A percentile compares a stretch with the other conserved stretches of the same genome.
Conservation (phyloP, 306 rosid genomes). For the Pyrus bretschneideri region DNA sequence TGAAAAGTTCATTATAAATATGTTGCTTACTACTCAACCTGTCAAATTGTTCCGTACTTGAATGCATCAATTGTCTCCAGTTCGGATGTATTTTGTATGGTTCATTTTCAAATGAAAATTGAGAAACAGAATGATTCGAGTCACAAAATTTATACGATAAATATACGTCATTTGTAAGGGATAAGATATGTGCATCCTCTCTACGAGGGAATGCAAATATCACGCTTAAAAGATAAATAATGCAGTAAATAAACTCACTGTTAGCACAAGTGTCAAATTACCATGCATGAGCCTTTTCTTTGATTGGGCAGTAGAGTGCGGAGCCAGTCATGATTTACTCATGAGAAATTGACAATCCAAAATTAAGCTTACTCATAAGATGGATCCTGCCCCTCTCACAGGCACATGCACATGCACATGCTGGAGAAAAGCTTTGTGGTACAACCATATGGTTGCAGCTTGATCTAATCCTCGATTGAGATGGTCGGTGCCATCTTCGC, state of each 20-base stretch:
- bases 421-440: background rate
- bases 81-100: no score
- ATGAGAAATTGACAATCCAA: background rate
- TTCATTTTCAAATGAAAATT: no score
- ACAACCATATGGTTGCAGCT: background rate
- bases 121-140: no score
- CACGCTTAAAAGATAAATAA: background rate
- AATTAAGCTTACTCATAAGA: background rate
- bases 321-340: background rate
- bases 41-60: background rate
- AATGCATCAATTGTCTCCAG: background rate
- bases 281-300: background rate
- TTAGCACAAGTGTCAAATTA: background rate
- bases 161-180: no score
- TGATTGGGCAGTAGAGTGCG: background rate
- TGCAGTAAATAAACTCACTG: background rate
- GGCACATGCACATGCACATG: background rate
- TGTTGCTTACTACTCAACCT: no score
- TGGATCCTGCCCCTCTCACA: background rate
- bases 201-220: background rate
- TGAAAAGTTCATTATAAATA: no score
- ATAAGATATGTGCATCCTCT: no score
- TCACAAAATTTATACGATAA: accelerated
- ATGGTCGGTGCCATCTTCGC: background rate
- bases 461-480: background rate